Conservation (phyloP, 2,329 filamentous ascomycete species). For the Claviceps citrina region DNA sequence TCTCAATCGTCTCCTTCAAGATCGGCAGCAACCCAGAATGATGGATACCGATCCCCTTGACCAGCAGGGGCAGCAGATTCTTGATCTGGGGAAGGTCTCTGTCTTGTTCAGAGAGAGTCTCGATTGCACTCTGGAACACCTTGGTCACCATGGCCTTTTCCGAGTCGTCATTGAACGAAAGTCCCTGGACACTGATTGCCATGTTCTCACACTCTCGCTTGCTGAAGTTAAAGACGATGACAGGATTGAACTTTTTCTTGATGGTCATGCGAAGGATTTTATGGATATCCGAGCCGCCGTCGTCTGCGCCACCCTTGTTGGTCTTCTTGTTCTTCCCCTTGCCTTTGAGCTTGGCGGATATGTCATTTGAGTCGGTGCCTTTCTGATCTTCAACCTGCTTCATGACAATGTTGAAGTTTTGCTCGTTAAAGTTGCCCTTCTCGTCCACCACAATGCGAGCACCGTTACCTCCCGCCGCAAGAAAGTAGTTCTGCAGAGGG, state of each 20-base stretch:
- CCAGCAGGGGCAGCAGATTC: conserved; percentile 74
- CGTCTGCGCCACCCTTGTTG: conserved; percentile 70
- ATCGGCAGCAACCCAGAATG: conserved; percentile 92
- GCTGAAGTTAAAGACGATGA: conserved; percentile 99
- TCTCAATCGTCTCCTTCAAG: conserved; percentile 96
- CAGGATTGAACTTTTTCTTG: conserved; percentile 90
- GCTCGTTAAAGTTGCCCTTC: conserved; percentile 87
- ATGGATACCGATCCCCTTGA: conserved; percentile 90
- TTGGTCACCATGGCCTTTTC: conserved; percentile 90
- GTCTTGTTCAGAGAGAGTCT: conserved; percentile 84
- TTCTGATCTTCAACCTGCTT: conserved; percentile 73
- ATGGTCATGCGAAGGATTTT: conserved; percentile 99
- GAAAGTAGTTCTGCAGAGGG: conserved; percentile 94
- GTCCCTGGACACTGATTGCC: conserved; percentile 69
- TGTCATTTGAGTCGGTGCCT: conserved; percentile 67
- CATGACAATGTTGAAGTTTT: conserved; percentile 97
- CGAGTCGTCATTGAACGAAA: conserved; percentile 91
- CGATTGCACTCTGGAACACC: conserved; percentile 86
- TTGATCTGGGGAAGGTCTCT: conserved; percentile 77
- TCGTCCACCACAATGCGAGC: conserved; percentile 93
- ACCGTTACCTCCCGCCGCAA: conserved; percentile 79
- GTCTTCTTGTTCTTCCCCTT: conserved; percentile 84
- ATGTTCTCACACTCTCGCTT: conserved; percentile 90
- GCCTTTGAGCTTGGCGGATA: conserved; percentile 65
- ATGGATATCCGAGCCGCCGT: conserved; percentile 69